Evolutionary conservation across 2,329 filamentous ascomycete species (phyloP), one percentile per base, ranked within the genome.

Genomic region (Alternaria panax): DNA sequence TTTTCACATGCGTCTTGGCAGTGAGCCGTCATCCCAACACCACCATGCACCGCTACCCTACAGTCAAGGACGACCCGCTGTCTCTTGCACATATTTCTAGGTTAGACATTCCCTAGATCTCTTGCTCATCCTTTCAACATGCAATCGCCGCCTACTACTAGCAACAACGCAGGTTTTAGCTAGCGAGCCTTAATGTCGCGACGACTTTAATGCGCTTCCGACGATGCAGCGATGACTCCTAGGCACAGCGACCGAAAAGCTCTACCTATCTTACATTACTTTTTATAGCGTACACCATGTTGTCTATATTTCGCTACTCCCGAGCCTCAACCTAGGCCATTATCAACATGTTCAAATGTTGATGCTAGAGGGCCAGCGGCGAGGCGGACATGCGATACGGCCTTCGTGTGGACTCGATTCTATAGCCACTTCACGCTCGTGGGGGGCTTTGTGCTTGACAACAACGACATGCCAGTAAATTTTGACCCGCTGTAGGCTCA

Each of bases 1-100:
- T 48, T 30, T 43, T 57, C 48, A 57, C 54, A 57, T 57, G 54
- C 27, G 36, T 57, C 48, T 57, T 53, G 54, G 54, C 54, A 43
- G 30, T 52, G 9, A n/a, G 27, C 41, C 5, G 22, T 11, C 30
- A 46, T 14, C 22, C 28, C 22, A 51, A 40, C 36, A 51, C 38
- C 14, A n/a, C 52, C 28, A 7, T 20, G 27, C 9, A 24, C 30
- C 7, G 6, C 6, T 5, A 22, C 5, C 11, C n/a, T 41, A 3
- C 20, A 22, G 9, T 22, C 20, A 12, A 14, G 20, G 11, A 41
- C 11, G 4, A 6, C 18, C 38, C 9, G 8, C 20, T 12, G 24
- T 41, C 11, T 11, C 11, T 5, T 14, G 8, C 14, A 14, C 38
- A 24, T 3, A 41, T 20, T 12, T 11, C 38, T 22, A 14, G 11